Evolutionary conservation across 2,329 filamentous ascomycete species (phyloP).

Genomic region (Davidsoniella neocaledoniae): DNA sequence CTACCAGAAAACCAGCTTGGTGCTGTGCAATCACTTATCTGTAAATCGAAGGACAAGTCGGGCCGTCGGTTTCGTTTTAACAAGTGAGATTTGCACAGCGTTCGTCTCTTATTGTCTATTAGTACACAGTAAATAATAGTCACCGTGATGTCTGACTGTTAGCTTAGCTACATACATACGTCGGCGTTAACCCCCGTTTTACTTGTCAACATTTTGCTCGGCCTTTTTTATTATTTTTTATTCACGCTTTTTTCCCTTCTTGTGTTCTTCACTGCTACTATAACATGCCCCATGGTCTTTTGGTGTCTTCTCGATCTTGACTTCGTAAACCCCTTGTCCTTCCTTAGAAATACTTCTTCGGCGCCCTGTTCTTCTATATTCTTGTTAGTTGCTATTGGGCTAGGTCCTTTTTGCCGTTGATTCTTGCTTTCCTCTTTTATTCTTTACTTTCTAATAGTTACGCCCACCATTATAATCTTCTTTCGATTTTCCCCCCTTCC

Average conservation of each 20-base stretch:
- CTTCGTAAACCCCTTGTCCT: neutral
- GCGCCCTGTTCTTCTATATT: too few species aligned
- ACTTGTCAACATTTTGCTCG: neutral
- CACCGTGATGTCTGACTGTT: too few species aligned
- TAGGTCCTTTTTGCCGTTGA: slow-evolving; percentile 4
- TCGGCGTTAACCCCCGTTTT: neutral
- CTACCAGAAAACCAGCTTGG: too few species aligned
- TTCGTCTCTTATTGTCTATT: neutral
- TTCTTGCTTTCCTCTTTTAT: slow-evolving; percentile 7
- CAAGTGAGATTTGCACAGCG: neutral
- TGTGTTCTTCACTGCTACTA: neutral
- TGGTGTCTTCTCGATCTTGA: neutral
- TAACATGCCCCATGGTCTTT: neutral
- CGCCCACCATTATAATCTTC: neutral
- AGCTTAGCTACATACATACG: too few species aligned
- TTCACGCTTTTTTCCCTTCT: neutral
- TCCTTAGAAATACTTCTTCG: neutral
- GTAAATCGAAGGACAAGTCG: too few species aligned
- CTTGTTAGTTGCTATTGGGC: too few species aligned
- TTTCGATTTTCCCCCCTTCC: slow-evolving; percentile 13
- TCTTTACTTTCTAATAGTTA: slow-evolving; percentile 10
- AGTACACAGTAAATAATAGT: too few species aligned
- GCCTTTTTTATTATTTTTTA: neutral
- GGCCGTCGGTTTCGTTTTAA: too few species aligned
- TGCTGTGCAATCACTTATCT: too few species aligned